These are phyloP conservation scores for Arctium minus DNA, from an alignment of 129 eudicot species.

Conservation along the genomic window DNA sequence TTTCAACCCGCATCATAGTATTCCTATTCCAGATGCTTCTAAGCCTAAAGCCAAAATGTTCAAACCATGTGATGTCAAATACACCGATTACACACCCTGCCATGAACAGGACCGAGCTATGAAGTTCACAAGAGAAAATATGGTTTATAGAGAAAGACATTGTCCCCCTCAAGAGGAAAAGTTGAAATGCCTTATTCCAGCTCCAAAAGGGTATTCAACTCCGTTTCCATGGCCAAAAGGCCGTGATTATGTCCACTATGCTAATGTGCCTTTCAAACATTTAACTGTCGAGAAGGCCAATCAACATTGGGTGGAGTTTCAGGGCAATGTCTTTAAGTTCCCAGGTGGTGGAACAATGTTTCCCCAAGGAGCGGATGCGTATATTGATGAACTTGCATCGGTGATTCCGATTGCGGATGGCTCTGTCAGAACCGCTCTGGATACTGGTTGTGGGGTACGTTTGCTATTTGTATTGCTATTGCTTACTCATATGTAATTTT, in stretches of 20 bases:
- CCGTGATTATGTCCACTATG: slow-evolving; percentile 80
- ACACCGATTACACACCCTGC: slow-evolving; percentile 83
- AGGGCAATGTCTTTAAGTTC: slow-evolving; percentile 86
- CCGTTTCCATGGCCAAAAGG: slow-evolving; percentile 98
- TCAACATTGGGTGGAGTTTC: slow-evolving; percentile 92
- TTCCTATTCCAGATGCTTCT: slow-evolving; percentile 44
- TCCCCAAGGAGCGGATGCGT: slow-evolving; percentile 97
- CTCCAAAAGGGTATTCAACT: slow-evolving; percentile 80
- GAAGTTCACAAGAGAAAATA: slow-evolving; percentile 83
- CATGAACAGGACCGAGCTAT: slow-evolving; percentile 94
- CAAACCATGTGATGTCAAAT: slow-evolving; percentile 69
- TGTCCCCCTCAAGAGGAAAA: slow-evolving; percentile 86
- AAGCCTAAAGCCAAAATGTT: slow-evolving; percentile 58
- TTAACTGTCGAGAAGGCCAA: slow-evolving; percentile 86
- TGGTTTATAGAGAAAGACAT: slow-evolving; percentile 95
- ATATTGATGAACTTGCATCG: slow-evolving; percentile 85
- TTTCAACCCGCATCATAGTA: slow-evolving; percentile 73
- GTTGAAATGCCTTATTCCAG: slow-evolving; percentile 81
- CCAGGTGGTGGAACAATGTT: slow-evolving; percentile 99
- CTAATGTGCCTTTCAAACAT: slow-evolving; percentile 83
- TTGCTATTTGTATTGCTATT: not conserved
- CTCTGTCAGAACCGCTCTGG: slow-evolving; percentile 82
- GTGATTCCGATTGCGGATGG: slow-evolving; percentile 85
- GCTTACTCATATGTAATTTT: not conserved
- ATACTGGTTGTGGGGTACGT: slow-evolving; percentile 99